Conservation (phyloP, 345 rosid species). For the Populus tremula region DNA sequence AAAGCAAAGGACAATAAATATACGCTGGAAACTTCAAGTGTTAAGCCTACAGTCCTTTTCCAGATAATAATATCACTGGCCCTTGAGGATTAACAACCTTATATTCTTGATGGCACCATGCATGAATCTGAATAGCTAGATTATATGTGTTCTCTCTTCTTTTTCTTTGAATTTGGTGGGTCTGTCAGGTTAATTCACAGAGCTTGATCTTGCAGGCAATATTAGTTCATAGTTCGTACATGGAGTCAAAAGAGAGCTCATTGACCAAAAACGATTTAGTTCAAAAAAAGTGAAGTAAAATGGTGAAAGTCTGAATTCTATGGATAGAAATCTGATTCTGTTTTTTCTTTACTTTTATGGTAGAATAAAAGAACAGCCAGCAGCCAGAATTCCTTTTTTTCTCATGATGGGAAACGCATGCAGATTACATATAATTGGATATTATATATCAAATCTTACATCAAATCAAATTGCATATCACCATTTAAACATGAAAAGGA, state of each 20-base stretch:
- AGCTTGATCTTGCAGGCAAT: background rate
- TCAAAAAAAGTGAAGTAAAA: slow-evolving; percentile 12
- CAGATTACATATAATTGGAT: background rate
- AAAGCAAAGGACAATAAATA: background rate
- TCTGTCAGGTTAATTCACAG: background rate
- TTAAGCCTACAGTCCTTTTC: background rate
- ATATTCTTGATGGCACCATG: background rate
- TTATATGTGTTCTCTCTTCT: background rate
- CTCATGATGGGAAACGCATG: background rate
- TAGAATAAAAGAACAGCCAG: slow-evolving; percentile 1
- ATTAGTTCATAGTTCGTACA: too few species aligned
- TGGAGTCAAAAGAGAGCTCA: too few species aligned
- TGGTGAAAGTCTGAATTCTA: slow-evolving; percentile 2
- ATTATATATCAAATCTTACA: too few species aligned
- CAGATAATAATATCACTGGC: background rate
- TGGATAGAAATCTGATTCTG: background rate
- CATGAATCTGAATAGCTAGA: background rate
- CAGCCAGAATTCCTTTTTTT: slow-evolving; percentile 5
- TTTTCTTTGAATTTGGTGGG: background rate
- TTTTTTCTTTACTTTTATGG: background rate
- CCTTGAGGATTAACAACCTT: background rate
- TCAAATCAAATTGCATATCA: background rate
- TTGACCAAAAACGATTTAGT: background rate
- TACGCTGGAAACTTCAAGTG: background rate
- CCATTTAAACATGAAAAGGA: background rate